Base-by-base conservation (phyloP, 2,329 filamentous ascomycete genomes). In the Truncatella angustata region DNA sequence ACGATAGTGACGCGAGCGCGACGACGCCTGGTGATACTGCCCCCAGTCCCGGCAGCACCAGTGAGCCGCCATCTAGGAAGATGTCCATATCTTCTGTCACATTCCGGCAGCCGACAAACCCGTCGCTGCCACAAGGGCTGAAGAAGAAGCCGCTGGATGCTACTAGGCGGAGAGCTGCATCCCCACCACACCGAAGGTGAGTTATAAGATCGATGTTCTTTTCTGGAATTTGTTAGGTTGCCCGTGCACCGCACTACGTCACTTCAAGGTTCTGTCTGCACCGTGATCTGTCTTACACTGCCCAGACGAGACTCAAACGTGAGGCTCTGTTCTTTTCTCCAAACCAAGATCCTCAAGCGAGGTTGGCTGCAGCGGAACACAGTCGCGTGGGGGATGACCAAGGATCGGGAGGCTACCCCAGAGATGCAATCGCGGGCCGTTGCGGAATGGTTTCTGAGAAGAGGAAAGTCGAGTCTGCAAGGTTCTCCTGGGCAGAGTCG, bases 131-230 rank as follows among this genome's bases (percentile, higher is more conserved):
- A 4, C 78, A 80, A 54, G 78, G 77, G 23, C 57, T 63, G 3
- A 75, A 76, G 53, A 75, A 76, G 53, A 74, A 76, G 53, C 71
- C 69, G 50, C 75, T 76, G 42, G 67, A 70, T 47, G 72, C 70
- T 30, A 64, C 57, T 47, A 70, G 75, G 21, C 73, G 74, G 43
- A 65, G 74, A 50, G 73, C 66, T 21, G 74, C 71, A 34, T 81
- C 79, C 23, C 79, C 79, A 21, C 71, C 74, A 28, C 74, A 77
- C 54, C 59, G 66, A 52, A 78, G 75, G 79, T 82, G 69, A 70
- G 74, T 65, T 14, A n/a, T n/a, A n/a, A n/a, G n/a, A n/a, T n/a
- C n/a, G n/a, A n/a, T n/a, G n/a, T n/a, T n/a, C n/a, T n/a, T n/a
- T n/a, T n/a, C n/a, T 21, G 16, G 24, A 44, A 7, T 16, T 24